phyloP scores from a whole-genome alignment of 1,284 basidiomycete species.

The Chiua sp. region DNA sequence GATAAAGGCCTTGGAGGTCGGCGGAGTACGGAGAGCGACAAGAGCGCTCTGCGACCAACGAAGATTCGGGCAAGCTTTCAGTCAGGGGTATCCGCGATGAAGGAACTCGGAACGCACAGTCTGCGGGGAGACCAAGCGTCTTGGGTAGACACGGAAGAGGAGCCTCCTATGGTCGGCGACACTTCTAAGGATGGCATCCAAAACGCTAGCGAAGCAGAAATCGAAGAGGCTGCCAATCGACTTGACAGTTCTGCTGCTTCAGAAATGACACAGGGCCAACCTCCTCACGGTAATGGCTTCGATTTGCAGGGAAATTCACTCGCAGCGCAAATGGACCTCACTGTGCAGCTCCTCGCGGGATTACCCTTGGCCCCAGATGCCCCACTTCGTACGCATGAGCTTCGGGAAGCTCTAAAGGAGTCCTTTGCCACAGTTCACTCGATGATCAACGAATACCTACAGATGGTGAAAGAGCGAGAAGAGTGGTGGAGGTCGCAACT shows the following conservation, averaged over 20 bases:
- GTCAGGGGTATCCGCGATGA: slow-evolving; percentile 30
- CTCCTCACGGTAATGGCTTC: slow-evolving; percentile 74
- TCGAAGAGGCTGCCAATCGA: slow-evolving; percentile 41
- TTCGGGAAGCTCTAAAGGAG: slow-evolving; percentile 65
- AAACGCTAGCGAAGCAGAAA: slow-evolving; percentile 39
- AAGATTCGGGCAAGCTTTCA: slow-evolving; percentile 39
- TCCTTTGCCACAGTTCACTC: slow-evolving; percentile 63
- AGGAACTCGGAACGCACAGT: slow-evolving; percentile 26
- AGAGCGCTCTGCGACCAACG: slow-evolving; percentile 29
- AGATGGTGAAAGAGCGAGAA: slow-evolving; percentile 84
- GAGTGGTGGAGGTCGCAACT: slow-evolving; percentile 74
- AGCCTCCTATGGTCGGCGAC: slow-evolving; percentile 16
- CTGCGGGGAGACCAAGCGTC: slow-evolving; percentile 35
- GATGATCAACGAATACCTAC: slow-evolving; percentile 72
- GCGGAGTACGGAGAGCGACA: slow-evolving; percentile 36
- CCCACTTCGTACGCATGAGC: slow-evolving; percentile 47
- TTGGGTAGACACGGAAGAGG: slow-evolving; percentile 22
- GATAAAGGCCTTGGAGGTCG: slow-evolving; percentile 22
- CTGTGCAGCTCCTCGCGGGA: slow-evolving; percentile 67
- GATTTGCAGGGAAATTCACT: slow-evolving; percentile 79
- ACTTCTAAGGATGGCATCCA: slow-evolving; percentile 32
- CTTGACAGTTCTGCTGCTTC: slow-evolving; percentile 50
- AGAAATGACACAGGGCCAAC: slow-evolving; percentile 45
- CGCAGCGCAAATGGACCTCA: slow-evolving; percentile 82
- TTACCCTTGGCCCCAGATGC: slow-evolving; percentile 46